Conservation (phyloP, 2,329 filamentous ascomycete genomes). For the Eutypella sp. region DNA sequence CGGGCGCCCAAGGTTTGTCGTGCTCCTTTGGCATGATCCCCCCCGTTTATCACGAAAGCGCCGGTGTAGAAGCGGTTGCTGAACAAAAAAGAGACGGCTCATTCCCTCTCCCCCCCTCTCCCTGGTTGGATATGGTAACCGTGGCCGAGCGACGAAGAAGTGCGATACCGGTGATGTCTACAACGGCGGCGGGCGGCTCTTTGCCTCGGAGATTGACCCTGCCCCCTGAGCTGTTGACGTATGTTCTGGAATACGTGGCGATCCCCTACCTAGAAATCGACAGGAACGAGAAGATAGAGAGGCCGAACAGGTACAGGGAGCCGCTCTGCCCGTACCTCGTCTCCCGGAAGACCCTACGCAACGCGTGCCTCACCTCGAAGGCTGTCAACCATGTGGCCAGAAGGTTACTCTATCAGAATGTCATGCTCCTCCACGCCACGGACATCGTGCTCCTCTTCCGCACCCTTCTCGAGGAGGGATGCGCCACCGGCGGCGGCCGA, state of each 20-base stretch:
- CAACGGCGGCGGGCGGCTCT: not conserved
- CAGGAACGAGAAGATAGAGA: not conserved
- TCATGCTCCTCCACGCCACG: not conserved
- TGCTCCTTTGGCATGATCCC: no score
- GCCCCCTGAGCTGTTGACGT: not conserved
- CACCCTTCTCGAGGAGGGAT: not conserved
- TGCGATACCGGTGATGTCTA: not conserved
- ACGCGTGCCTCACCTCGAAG: not conserved
- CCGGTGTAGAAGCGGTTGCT: no score
- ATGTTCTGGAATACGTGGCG: not conserved
- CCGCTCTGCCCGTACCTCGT: not conserved
- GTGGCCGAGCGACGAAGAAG: no score
- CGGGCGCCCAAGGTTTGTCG: not conserved
- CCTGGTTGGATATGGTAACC: no score
- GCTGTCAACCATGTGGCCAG: not conserved
- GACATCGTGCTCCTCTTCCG: constrained; percentile 1
- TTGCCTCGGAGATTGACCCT: no score
- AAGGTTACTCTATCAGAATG: not conserved
- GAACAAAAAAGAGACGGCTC: no score
- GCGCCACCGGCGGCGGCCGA: not conserved
- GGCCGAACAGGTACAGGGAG: not conserved
- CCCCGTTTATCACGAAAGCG: no score
- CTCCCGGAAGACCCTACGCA: not conserved
- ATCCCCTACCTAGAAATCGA: not conserved
- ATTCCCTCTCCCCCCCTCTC: no score